Base-by-base conservation (phyloP, 2,329 filamentous ascomycete species). In the Penicillium concentricum region DNA sequence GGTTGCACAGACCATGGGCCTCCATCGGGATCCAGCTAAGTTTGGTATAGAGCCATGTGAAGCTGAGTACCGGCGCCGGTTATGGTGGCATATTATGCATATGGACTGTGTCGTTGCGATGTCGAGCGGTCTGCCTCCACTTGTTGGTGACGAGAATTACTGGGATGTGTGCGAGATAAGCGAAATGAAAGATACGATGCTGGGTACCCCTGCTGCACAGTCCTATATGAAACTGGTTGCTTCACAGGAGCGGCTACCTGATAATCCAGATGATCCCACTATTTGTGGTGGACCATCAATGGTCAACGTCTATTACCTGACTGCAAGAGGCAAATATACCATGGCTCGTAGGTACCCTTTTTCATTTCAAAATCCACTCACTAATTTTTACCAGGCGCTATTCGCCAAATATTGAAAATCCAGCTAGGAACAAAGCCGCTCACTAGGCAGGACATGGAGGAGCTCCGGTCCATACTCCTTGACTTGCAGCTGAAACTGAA, bases 41-140 rank as follows among this genome's bases (percentile, higher is more conserved):
- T 81, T 80, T 58, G 76, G 76, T 6, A 75, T 81, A 46, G 67
- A 71, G 12, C 67, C 76, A 4, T 73, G 72, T 34, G 76, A 79
- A 60, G 77, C 78, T 4, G 78, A 80, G 60, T 72, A 75, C 41
- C 70, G 78, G 26, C 72, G 78, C 48, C 71, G 78, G 16, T 66
- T 80, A 48, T 80, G 78, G 78, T 80, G 77, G 76, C 78, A 79
- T 58, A 78, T 80, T 35, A 74, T 79, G 26, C 76, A 80, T 43
- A 78, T 79, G 69, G 77, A 79, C 59, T 69, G 77, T n/a, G 72
- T 79, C 12, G 74, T 81, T n/a, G 75, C 78, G 2, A 78, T 80
- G 69, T 78, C 78, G 4, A 79, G 77, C 47, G 79, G 79, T 2
- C 67, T 81, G 13, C 78, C 78, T 7, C 78, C 78, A 9, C 64